phyloP scores from a whole-genome alignment of 208 protist species.

The Herpetomonas samuelpessoai region DNA sequence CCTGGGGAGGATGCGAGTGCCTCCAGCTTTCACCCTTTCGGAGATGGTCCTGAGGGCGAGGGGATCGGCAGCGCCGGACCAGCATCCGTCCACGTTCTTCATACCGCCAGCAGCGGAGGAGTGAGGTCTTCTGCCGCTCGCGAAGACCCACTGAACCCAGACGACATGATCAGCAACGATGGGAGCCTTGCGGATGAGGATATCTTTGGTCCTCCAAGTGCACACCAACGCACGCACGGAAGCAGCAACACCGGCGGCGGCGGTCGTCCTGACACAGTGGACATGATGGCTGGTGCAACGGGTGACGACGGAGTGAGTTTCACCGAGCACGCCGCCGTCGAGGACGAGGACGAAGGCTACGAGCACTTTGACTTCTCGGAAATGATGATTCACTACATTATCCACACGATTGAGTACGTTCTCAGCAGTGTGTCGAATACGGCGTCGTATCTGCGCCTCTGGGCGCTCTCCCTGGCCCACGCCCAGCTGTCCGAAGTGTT shows the following conservation, averaged over 20 bases:
- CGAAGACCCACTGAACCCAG: neutral
- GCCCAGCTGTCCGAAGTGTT: constrained; percentile 95
- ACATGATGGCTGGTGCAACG: constrained; percentile 4
- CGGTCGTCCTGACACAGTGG: constrained; percentile 4
- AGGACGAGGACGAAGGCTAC: constrained; percentile 31
- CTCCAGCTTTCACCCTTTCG: neutral
- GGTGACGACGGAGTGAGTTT: neutral
- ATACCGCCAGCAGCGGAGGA: neutral
- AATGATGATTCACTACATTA: constrained; percentile 97
- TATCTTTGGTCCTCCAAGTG: neutral
- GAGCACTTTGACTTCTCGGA: constrained; percentile 92
- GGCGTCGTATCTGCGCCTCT: constrained; percentile 99
- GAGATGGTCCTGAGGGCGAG: too few relatives aligned
- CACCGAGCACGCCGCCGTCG: neutral
- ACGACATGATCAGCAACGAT: constrained; percentile 18
- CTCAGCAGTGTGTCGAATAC: constrained; percentile 99
- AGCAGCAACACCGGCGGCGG: neutral
- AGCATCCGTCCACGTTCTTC: neutral
- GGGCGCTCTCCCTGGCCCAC: constrained; percentile 99
- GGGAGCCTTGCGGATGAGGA: neutral
- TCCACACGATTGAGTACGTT: constrained; percentile 99
- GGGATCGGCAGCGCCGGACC: neutral
- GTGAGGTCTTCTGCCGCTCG: too few relatives aligned
- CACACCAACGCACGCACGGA: too few relatives aligned
- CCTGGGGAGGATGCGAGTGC: neutral